Percentiles rank a stretch among this genome's conserved stretches.
These are phyloP conservation scores for Aspergillus vadensis DNA, from an alignment of 2,329 filamentous ascomycete species.

Conservation along the genomic window DNA sequence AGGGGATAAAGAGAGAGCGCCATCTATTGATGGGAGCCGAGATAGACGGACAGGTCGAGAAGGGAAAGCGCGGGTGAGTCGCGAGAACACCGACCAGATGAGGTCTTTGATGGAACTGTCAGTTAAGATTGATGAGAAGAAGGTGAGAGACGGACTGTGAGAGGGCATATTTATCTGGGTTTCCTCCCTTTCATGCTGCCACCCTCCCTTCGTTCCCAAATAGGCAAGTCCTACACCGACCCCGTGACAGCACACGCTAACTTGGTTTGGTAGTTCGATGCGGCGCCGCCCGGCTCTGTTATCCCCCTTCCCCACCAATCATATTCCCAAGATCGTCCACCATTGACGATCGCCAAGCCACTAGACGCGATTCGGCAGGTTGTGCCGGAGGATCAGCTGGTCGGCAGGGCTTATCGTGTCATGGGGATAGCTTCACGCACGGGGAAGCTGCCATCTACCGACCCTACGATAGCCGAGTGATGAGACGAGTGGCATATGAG, in stretches of 20 bases:
- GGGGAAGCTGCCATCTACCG: background rate
- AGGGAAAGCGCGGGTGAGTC: background rate
- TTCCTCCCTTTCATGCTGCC: background rate
- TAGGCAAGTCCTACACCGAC: conserved; percentile 7
- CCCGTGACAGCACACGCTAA: conserved; percentile 4
- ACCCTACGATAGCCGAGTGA: background rate
- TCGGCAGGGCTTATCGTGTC: conserved; percentile 7
- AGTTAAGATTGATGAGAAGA: background rate
- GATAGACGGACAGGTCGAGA: background rate
- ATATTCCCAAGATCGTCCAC: background rate
- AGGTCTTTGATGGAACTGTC: background rate
- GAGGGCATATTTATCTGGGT: background rate
- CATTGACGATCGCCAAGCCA: conserved; percentile 1
- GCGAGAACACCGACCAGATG: background rate
- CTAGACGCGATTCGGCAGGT: conserved; percentile 12
- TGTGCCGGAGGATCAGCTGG: conserved; percentile 4
- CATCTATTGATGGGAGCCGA: conserved; percentile 30
- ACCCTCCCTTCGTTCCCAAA: background rate
- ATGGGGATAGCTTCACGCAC: background rate
- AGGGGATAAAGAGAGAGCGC: conserved; percentile 35
- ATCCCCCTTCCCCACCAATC: background rate
- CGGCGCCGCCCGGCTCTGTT: conserved; percentile 1
- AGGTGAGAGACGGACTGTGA: background rate
- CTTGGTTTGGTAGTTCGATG: conserved; percentile 5
- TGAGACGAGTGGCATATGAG: background rate